phyloP scores from a whole-genome alignment of 257 asterid species.

The Craterostigma plantagineum region DNA sequence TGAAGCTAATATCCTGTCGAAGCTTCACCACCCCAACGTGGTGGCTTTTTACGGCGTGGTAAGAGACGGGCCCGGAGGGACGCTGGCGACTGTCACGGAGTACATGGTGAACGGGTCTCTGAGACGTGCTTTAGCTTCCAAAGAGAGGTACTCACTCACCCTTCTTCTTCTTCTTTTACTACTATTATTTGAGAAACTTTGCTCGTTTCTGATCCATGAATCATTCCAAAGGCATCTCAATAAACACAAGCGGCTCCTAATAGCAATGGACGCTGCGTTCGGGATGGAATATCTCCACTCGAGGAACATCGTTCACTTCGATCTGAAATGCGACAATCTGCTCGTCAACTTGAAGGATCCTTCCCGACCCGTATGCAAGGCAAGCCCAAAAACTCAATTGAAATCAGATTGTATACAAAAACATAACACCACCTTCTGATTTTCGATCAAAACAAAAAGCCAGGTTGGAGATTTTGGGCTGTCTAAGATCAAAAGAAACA shows the following conservation, averaged over 20 bases:
- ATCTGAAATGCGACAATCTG: conserved; percentile 83
- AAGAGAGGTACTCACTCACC: conserved; percentile 56
- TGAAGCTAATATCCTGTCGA: conserved; percentile 61
- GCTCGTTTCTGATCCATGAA: no score
- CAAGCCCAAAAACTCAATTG: no score
- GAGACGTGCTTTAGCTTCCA: conserved; percentile 49
- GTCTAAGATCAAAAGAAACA: conserved; percentile 85
- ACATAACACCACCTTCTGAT: no score
- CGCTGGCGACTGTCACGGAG: conserved; percentile 57
- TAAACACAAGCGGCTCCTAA: conserved; percentile 80
- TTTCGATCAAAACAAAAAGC: background rate
- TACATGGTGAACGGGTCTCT: conserved; percentile 62
- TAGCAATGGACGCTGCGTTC: conserved; percentile 95
- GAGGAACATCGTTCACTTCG: conserved; percentile 87
- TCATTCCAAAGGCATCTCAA: conserved; percentile 50
- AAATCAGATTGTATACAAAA: no score
- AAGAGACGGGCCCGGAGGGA: conserved; percentile 62
- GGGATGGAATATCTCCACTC: conserved; percentile 97
- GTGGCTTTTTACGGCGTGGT: conserved; percentile 70
- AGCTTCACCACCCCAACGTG: conserved; percentile 73
- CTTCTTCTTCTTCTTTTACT: no score
- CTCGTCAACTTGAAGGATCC: conserved; percentile 92
- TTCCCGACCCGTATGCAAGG: conserved; percentile 96
- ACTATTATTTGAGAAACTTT: no score
- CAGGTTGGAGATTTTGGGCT: conserved; percentile 94